A percentile compares a stretch with the other conserved stretches of the same genome.
These are phyloP conservation scores for Vanderwaltozyma verrucispora DNA, from an alignment of 805 yeast genomes.

Conservation along the genomic window DNA sequence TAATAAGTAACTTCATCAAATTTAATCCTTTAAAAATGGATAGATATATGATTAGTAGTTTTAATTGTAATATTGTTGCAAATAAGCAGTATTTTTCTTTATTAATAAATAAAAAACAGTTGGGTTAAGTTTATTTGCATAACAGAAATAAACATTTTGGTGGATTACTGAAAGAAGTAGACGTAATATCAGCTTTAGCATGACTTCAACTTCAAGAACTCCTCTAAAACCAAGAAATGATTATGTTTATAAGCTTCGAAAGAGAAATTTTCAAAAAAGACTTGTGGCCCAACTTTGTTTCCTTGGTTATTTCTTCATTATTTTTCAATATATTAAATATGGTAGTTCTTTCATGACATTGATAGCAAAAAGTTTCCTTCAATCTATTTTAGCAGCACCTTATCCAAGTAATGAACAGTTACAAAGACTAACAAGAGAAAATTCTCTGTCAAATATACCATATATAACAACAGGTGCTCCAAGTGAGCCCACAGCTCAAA, in stretches of 20 bases:
- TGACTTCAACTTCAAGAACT: not conserved
- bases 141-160: no score
- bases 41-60: no score
- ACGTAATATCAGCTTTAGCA: no score
- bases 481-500: constrained; percentile 3
- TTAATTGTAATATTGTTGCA: no score
- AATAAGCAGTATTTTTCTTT: no score
- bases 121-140: no score
- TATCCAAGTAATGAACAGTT: constrained; percentile 30
- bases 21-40: no score
- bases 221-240: constrained; percentile 1
- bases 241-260: constrained; percentile 16
- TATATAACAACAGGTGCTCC: constrained; percentile 2
- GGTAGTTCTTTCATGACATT: constrained; percentile 21
- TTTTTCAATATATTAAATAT: constrained; percentile 21
- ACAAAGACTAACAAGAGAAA: constrained; percentile 9
- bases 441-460: not conserved
- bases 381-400: constrained; percentile 32
- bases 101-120: no score
- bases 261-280: constrained; percentile 17
- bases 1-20: no score
- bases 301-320: constrained; percentile 18
- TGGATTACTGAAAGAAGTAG: no score
- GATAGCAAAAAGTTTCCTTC: constrained; percentile 28
- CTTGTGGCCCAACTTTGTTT: constrained; percentile 11